phyloP scores from a whole-genome alignment of 1,284 basidiomycete genomes.

The Boletus smithii region DNA sequence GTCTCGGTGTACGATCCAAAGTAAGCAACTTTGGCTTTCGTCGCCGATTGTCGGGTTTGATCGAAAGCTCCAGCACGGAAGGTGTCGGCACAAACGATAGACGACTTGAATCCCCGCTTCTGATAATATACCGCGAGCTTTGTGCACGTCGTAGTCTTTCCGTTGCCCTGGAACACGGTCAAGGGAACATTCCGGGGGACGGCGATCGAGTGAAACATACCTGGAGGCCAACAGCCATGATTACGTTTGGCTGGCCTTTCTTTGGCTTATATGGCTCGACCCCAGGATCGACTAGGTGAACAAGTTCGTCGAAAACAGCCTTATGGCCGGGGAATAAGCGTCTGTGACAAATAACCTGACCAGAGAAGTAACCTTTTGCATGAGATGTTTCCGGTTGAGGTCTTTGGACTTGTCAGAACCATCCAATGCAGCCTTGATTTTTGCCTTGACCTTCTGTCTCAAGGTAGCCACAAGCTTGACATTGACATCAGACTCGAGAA shows the following conservation, averaged over 20 bases:
- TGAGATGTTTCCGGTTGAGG: slow-evolving; percentile 76
- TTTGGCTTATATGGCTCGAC: slow-evolving; percentile 94
- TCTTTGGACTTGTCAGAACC: slow-evolving; percentile 75
- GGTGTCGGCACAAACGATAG: slow-evolving; percentile 98
- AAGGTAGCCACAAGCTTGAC: slow-evolving; percentile 91
- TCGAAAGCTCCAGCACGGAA: slow-evolving; percentile 99
- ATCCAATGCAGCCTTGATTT: slow-evolving; percentile 77
- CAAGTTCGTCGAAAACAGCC: slow-evolving; percentile 97
- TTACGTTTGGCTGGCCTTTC: slow-evolving; percentile 92
- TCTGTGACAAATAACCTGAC: background rate
- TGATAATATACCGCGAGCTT: slow-evolving; percentile 98
- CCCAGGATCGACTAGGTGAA: slow-evolving; percentile 91
- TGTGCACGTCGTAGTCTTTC: slow-evolving; percentile 98
- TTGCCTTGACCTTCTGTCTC: slow-evolving; percentile 86
- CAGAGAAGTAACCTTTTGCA: slow-evolving; percentile 70
- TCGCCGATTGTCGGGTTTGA: slow-evolving; percentile 92
- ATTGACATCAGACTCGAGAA: slow-evolving; percentile 97
- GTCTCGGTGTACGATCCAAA: slow-evolving; percentile 99
- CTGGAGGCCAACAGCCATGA: slow-evolving; percentile 98
- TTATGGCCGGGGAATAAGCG: slow-evolving; percentile 34
- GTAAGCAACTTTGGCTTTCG: slow-evolving; percentile 98
- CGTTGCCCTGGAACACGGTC: slow-evolving; percentile 72
- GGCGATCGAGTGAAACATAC: slow-evolving; percentile 39
- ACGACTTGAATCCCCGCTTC: slow-evolving; percentile 95
- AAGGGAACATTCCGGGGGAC: slow-evolving; percentile 5